Conservation (phyloP, 2,329 filamentous ascomycete species). For the Xylariaceae sp. region DNA sequence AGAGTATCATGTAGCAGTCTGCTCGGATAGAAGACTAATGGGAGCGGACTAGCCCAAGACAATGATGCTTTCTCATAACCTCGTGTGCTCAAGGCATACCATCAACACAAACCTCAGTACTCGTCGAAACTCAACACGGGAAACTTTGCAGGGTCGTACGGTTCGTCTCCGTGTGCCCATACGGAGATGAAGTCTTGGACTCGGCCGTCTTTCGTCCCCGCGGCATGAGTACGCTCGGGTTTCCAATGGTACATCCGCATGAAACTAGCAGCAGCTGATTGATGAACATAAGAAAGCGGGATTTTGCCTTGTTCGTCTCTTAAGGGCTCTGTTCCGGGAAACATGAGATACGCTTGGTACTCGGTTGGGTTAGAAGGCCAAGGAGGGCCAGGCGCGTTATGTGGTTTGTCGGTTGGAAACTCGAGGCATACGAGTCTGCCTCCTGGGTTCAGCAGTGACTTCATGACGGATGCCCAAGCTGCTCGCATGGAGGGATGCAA, state of each 20-base stretch:
- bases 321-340: constrained; percentile 64
- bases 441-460: constrained; percentile 45
- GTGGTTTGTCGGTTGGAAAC: constrained; percentile 71
- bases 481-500: constrained; percentile 52
- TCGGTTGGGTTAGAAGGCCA: constrained; percentile 67
- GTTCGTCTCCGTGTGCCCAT: constrained; percentile 36
- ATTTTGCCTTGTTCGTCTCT: constrained; percentile 49
- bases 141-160: not conserved
- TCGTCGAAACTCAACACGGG: too few relatives aligned
- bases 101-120: not conserved
- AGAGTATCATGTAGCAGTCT: too few relatives aligned
- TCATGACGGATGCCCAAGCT: constrained; percentile 38
- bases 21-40: too few relatives aligned
- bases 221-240: constrained; percentile 48
- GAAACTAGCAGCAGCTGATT: constrained; percentile 39
- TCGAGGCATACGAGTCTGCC: constrained; percentile 67
- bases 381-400: constrained; percentile 66
- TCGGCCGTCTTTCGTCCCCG: constrained; percentile 34
- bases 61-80: too few relatives aligned
- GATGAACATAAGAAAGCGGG: constrained; percentile 34
- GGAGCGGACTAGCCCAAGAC: too few relatives aligned
- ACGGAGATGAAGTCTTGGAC: constrained; percentile 51
- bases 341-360: constrained; percentile 68
- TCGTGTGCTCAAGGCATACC: not conserved
- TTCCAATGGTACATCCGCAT: constrained; percentile 49